Conservation (phyloP, 2,329 filamentous ascomycete genomes). For the Penicillium rolfsii region DNA sequence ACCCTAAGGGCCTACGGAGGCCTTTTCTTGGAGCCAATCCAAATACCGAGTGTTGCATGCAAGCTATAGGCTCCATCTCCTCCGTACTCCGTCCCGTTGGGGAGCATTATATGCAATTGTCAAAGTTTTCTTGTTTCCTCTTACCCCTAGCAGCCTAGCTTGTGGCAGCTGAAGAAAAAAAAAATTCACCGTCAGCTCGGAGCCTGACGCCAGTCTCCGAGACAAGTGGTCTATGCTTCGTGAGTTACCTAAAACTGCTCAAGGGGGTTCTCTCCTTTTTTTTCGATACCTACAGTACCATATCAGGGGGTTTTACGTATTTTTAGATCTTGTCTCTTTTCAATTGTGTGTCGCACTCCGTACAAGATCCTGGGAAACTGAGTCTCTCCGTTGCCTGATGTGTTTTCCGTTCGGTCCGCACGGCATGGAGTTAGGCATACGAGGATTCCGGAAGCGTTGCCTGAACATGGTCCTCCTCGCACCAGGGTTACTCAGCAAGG, state of each 20-base stretch:
- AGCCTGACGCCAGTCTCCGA: constrained; percentile 18
- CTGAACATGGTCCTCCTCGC: neutral
- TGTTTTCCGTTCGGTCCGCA: constrained; percentile 28
- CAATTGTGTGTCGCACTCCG: neutral
- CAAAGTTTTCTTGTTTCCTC: neutral
- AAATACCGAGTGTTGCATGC: neutral
- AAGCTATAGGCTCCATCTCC: neutral
- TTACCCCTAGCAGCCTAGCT: neutral
- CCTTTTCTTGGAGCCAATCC: neutral
- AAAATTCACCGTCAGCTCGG: constrained; percentile 7
- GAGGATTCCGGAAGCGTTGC: neutral
- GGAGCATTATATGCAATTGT: neutral
- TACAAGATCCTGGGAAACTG: neutral
- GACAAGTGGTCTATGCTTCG: constrained; percentile 11
- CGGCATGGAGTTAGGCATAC: constrained; percentile 10
- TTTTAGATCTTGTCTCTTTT: neutral
- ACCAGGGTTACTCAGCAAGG: neutral
- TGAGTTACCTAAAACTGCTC: neutral
- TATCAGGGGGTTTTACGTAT: neutral
- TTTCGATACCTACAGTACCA: neutral
- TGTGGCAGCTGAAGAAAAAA: neutral
- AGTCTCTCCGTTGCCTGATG: constrained; percentile 21
- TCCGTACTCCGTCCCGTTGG: no score
- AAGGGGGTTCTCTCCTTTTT: neutral
- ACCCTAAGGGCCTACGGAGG: neutral